Evolutionary conservation across 2,329 filamentous ascomycete genomes (phyloP), one percentile per base, ranked within the genome.

Genomic region (Dactylellina leptospora): DNA sequence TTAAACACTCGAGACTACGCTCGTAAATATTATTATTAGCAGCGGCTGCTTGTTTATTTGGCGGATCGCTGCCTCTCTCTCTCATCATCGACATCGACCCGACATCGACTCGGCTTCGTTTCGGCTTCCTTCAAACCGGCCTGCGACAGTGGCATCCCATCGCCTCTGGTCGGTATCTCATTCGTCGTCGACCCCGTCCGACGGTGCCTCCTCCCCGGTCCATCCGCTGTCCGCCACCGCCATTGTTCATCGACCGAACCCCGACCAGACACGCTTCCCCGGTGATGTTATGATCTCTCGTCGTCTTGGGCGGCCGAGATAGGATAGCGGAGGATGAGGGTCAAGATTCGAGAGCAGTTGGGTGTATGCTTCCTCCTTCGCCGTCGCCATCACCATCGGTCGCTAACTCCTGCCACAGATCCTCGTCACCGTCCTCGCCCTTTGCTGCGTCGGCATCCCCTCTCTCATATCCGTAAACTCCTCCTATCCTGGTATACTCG

Each of bases 341-440:
- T 96, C 79, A 89, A 90, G 66, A 96, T 96, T 77, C 86, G 92
- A 76, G 88, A 93, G 81, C 93, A 97, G 85, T 85, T 97, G 76
- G 91, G 87, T 75, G 69, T 73, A 61, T 4, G 59, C 33, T 16
- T 47, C 4, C 30, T 40, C 22, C n/a, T 16, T 3, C 30, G 11
- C 33, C 33, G 9, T 40, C 4, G 10, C 10, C 11, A 13, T 38
- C 3, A 38, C 33, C 9, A n/a, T 38, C 3, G 11, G 3, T 42
- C 9, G 6, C 28, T 48, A 11, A 38, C 2, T 13, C n/a, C 5
- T 5, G 0, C 22, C n/a, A 11, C 30, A 73, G 69, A 84, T 88
- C 40, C 61, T 73, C 56, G 69, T 96, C 77, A 83, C 95, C 75
- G 78, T 91, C 70, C 87, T 90, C 70, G 88, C 91, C 51, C 85